phyloP scores from a whole-genome alignment of 768 basidiomycete genomes.

The Pleurotus platypus region DNA sequence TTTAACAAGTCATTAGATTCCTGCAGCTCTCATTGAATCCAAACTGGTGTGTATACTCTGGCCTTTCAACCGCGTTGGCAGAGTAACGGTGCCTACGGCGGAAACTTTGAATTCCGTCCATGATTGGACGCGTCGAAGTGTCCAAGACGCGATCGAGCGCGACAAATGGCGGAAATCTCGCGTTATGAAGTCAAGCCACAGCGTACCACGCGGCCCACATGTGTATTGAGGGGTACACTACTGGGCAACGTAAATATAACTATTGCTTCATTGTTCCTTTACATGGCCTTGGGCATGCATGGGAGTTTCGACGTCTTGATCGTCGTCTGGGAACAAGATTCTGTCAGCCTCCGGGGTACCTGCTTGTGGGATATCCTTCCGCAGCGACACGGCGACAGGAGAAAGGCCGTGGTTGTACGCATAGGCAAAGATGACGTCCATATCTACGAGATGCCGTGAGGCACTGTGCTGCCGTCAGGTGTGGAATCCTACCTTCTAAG shows the following conservation, averaged over 20 bases:
- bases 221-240: no score
- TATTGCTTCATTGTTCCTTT: background rate
- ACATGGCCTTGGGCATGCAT: background rate
- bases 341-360: slow-evolving; percentile 42
- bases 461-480: no score
- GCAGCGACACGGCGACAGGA: slow-evolving; percentile 24
- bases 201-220: background rate
- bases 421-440: slow-evolving; percentile 45
- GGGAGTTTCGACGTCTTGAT: slow-evolving; percentile 23
- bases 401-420: slow-evolving; percentile 41
- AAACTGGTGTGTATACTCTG: slow-evolving; percentile 47
- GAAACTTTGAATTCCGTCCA: background rate
- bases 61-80: slow-evolving; percentile 47
- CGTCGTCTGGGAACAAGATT: slow-evolving; percentile 29
- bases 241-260: no score
- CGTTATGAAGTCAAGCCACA: background rate
- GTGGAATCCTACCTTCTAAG: slow-evolving; percentile 35
- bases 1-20: slow-evolving; percentile 28
- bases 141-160: slow-evolving; percentile 1
- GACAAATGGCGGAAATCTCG: slow-evolving; percentile 5
- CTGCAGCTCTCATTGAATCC: slow-evolving; percentile 47
- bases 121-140: background rate
- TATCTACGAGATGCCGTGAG: slow-evolving; percentile 22
- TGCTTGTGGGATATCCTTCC: slow-evolving; percentile 34
- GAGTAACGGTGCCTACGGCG: background rate